Base-by-base conservation (phyloP, 2,329 filamentous ascomycete species). In the Annulohypoxylon truncatum region DNA sequence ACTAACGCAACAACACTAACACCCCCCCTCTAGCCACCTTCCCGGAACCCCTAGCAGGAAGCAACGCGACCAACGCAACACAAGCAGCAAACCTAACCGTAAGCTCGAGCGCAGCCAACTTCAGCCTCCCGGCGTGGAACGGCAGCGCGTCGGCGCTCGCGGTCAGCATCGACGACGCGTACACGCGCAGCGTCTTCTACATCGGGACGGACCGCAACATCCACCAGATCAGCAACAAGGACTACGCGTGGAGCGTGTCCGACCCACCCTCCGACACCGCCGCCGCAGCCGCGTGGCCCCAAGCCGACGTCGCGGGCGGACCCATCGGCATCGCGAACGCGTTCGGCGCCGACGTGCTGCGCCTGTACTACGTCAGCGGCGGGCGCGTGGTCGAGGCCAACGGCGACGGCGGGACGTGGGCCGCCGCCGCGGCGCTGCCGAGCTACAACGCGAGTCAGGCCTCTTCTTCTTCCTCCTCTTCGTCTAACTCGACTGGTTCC, bases 311-410 rank as follows among this genome's bases (percentile, higher is more conserved):
- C 7, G 55, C 75, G 51, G 77, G 77, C 71, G 76, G 68, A 15
- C 60, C 71, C 2, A 65, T 81, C 40, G 77, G 73, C 46, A 66
- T 77, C 20, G 72, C 76, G 10, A 75, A 67, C 63, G 71, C 77
- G 50, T 70, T 71, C 28, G 38, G 50, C 1, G 71, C 58, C 51
- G 67, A 71, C 61, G 66, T 73, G 7, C 28, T 66, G 35, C 74
- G 77, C 42, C 62, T 80, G 38, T 81, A 78, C 72, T 81, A 81
- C 67, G 48, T 68, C 22, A 77, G 76, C 58, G 73, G 75, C 35
- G 74, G 74, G 12, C 64, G 63, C 44, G 56, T 80, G 38, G 66
- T 74, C 64, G 76, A 81, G 63, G 61, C 76, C 22, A 74, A 72
- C 64, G 74, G 76, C 46, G 66, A 75, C 61, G 61, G 66, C 33